Percentiles rank a stretch among this genome's conserved stretches.
Conservation (phyloP, 805 yeast species). For the Zygotorulaspora sp. region DNA sequence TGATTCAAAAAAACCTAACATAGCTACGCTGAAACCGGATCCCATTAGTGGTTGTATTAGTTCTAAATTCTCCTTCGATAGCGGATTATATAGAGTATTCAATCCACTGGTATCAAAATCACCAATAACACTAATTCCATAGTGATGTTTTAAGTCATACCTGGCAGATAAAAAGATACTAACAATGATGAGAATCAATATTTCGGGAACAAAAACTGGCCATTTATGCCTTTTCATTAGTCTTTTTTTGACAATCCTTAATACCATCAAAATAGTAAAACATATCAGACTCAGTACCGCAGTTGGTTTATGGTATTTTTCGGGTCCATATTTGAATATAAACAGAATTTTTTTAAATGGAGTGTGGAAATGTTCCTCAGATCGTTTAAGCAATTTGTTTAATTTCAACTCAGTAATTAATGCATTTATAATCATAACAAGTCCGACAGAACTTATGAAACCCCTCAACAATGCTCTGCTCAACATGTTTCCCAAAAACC, state of each 20-base stretch:
- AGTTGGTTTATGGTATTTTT: constrained; percentile 54
- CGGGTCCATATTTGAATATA: constrained; percentile 43
- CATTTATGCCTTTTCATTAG: constrained; percentile 36
- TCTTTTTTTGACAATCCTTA: constrained; percentile 42
- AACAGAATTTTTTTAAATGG: constrained; percentile 67
- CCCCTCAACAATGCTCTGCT: constrained; percentile 76
- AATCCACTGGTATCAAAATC: constrained; percentile 49
- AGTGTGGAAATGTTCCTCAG: constrained; percentile 57
- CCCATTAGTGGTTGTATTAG: constrained; percentile 53
- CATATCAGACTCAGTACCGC: constrained; percentile 53
- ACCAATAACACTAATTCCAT: constrained; percentile 70
- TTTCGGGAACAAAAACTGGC: constrained; percentile 76
- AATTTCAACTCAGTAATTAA: constrained; percentile 69
- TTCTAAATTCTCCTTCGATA: constrained; percentile 43
- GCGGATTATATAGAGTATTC: constrained; percentile 50
- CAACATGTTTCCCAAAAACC: constrained; percentile 76
- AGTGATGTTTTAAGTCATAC: constrained; percentile 44
- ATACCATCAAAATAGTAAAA: constrained; percentile 41
- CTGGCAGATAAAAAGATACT: constrained; percentile 50
- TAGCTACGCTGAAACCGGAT: constrained; percentile 73
- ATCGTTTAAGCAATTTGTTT: constrained; percentile 40
- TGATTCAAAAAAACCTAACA: constrained; percentile 87
- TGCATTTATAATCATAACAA: constrained; percentile 77
- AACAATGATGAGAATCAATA: constrained; percentile 63
- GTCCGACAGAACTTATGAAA: constrained; percentile 79